Evolutionary conservation across 306 rosid genomes (phyloP).

Genomic region (Benincasa hispida): DNA sequence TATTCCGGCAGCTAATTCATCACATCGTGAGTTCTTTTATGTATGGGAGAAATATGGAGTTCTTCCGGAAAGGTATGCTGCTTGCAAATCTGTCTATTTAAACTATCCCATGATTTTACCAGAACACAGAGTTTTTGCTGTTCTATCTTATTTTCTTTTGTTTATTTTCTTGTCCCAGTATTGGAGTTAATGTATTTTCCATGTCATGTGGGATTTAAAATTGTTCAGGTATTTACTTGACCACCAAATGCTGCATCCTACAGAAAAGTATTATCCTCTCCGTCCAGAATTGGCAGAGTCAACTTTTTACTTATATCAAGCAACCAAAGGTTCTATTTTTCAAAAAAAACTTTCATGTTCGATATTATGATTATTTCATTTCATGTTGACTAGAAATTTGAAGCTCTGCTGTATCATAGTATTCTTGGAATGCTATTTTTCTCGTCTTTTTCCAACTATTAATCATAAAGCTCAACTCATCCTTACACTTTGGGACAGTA

Average conservation of each 20-base stretch:
- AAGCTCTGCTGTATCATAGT: neutral
- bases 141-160: neutral
- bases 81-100: conserved; percentile 11
- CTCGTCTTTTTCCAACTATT: neutral
- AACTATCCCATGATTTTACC: neutral
- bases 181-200: neutral
- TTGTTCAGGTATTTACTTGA: conserved; percentile 83
- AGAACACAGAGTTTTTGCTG: neutral
- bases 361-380: neutral
- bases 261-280: conserved; percentile 87
- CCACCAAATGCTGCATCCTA: conserved; percentile 88
- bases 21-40: conserved; percentile 82
- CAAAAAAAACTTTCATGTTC: neutral
- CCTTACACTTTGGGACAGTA: neutral
- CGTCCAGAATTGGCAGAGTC: conserved; percentile 99
- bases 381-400: neutral
- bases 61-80: conserved; percentile 76
- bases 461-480: neutral
- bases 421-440: neutral
- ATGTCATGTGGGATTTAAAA: conserved; percentile 7
- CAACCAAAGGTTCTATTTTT: conserved; percentile 66
- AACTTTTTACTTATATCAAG: conserved; percentile 91
- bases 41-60: conserved; percentile 86
- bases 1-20: conserved; percentile 79
- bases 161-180: neutral